Percentiles rank a stretch among this genome's conserved stretches.
Conservation (phyloP, 495 filamentous ascomycete genomes). For the Diplogelasinospora grovesii region DNA sequence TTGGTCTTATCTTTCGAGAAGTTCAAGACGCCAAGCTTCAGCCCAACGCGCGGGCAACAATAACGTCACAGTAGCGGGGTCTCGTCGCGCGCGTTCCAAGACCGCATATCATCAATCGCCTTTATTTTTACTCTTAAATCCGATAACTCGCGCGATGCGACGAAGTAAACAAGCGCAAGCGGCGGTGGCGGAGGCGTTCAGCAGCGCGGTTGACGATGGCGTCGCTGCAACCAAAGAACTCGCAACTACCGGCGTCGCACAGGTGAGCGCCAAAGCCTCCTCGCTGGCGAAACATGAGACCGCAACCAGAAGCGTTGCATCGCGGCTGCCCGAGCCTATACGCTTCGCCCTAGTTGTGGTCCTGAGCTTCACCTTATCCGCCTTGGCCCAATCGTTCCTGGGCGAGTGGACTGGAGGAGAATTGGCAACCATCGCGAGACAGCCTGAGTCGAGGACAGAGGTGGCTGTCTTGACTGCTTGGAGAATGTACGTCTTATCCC, state of each 20-base stretch:
- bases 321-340: conserved; percentile 44
- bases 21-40: background rate
- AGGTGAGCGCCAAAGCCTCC: background rate
- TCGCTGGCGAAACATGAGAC: background rate
- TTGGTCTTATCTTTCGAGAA: conserved; percentile 1
- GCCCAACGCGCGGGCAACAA: no score
- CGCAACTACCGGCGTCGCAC: background rate
- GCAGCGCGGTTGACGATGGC: conserved; percentile 7
- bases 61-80: background rate
- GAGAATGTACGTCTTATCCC: conserved; percentile 44
- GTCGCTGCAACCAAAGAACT: conserved; percentile 3
- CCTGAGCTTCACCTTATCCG: conserved; percentile 55
- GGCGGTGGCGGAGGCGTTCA: conserved; percentile 8
- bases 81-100: background rate
- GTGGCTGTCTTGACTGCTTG: conserved; percentile 56
- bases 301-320: background rate
- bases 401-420: conserved; percentile 46
- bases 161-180: conserved; percentile 9
- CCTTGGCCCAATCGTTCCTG: conserved; percentile 49
- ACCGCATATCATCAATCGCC: background rate
- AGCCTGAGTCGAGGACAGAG: conserved; percentile 53
- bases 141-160: conserved; percentile 4
- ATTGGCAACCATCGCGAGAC: conserved; percentile 54
- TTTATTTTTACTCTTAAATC: background rate
- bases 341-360: conserved; percentile 59